Conservation (phyloP, 805 yeast genomes). For the Phaffomyces opuntiae region DNA sequence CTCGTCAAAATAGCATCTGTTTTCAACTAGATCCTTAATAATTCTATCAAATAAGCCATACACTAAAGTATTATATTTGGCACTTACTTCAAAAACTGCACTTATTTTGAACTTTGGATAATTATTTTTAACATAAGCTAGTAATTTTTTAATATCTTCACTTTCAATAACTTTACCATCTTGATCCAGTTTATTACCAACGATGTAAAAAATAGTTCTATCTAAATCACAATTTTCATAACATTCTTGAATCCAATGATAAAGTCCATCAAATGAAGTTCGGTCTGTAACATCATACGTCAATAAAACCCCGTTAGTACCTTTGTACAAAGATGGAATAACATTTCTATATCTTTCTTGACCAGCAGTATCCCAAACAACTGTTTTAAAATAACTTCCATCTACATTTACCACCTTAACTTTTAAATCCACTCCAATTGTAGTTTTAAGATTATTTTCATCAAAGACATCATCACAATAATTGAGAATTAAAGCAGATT, state of each 20-base stretch:
- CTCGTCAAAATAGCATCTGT: constrained; percentile 31
- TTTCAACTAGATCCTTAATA: constrained; percentile 33
- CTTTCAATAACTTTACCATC: constrained; percentile 31
- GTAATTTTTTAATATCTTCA: constrained; percentile 30
- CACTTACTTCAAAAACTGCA: constrained; percentile 41
- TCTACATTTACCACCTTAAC: constrained; percentile 37
- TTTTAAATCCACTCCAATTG: constrained; percentile 42
- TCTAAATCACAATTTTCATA: constrained; percentile 28
- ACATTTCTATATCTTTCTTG: constrained; percentile 42
- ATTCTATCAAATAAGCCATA: constrained; percentile 32
- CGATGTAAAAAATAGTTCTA: constrained; percentile 31
- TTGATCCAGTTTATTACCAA: constrained; percentile 40
- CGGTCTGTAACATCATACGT: constrained; percentile 37
- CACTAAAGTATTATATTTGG: constrained; percentile 33
- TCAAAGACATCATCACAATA: constrained; percentile 34
- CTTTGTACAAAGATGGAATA: constrained; percentile 37
- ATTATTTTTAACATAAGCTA: constrained; percentile 24
- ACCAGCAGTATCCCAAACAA: constrained; percentile 47
- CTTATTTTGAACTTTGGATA: constrained; percentile 27
- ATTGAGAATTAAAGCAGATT: constrained; percentile 37
- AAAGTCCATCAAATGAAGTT: constrained; percentile 29
- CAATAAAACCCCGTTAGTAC: constrained; percentile 38
- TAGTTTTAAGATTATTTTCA: constrained; percentile 29
- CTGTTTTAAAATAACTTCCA: constrained; percentile 35
- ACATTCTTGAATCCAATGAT: constrained; percentile 38